These are phyloP conservation scores for Onygenales sp. DNA, from an alignment of 2,329 filamentous ascomycete species.

Conservation along the genomic window DNA sequence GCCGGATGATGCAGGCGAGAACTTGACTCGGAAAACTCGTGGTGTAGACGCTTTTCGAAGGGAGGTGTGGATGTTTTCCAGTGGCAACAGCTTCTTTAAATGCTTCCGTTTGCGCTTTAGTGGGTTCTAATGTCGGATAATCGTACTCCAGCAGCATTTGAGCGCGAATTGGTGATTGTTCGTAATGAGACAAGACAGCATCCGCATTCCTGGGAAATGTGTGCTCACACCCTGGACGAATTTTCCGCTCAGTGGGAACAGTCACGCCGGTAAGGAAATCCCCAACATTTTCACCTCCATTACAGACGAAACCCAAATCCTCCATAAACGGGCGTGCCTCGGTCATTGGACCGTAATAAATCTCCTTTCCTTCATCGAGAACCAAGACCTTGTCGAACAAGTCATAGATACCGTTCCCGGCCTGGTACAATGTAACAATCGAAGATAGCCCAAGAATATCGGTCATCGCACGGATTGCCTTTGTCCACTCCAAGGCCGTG, in stretches of 20 bases:
- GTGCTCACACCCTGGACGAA: constrained; percentile 52
- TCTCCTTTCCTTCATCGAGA: constrained; percentile 58
- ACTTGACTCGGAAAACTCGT: constrained; percentile 63
- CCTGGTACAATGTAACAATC: constrained; percentile 58
- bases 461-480: constrained; percentile 58
- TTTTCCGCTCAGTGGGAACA: constrained; percentile 40
- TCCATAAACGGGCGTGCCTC: constrained; percentile 54
- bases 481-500: constrained; percentile 56
- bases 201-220: constrained; percentile 42
- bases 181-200: too few species aligned
- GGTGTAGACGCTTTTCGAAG: constrained; percentile 60
- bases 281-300: constrained; percentile 54
- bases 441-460: constrained; percentile 59
- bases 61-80: constrained; percentile 42
- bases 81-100: constrained; percentile 43
- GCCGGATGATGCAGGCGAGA: constrained; percentile 46
- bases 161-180: too few species aligned
- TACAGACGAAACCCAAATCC: constrained; percentile 49
- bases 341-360: constrained; percentile 49
- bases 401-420: constrained; percentile 55
- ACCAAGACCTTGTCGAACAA: constrained; percentile 67
- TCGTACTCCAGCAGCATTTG: too few species aligned
- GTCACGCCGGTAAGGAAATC: constrained; percentile 66
- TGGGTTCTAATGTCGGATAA: too few species aligned
- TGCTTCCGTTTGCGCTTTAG: too few species aligned